phyloP scores from a whole-genome alignment of 1,284 basidiomycete species.

The Cutaneotrichosporon mucoides region DNA sequence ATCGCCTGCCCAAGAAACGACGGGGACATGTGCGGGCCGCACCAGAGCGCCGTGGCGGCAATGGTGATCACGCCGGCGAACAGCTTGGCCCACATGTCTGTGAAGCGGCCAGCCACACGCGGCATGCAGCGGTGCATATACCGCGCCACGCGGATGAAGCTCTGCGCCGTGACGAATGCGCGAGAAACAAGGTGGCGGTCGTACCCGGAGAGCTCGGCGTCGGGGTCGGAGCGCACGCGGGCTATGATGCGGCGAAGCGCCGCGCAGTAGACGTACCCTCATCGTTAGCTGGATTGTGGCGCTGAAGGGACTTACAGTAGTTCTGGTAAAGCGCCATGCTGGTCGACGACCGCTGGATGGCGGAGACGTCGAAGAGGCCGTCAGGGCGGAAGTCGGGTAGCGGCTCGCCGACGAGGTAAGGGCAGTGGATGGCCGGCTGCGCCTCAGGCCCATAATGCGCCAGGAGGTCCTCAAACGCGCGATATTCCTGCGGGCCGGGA shows the following conservation, averaged over 20 bases:
- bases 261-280: constrained; percentile 40
- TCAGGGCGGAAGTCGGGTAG: constrained; percentile 21
- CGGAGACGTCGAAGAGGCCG: constrained; percentile 8
- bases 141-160: constrained; percentile 29
- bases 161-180: constrained; percentile 35
- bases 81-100: constrained; percentile 42
- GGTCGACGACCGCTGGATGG: constrained; percentile 22
- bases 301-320: constrained; percentile 23
- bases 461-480: constrained; percentile 23
- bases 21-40: constrained; percentile 34
- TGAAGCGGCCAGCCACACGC: constrained; percentile 31
- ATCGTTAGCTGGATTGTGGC: background rate
- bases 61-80: constrained; percentile 42
- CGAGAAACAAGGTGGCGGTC: constrained; percentile 28
- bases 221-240: constrained; percentile 23
- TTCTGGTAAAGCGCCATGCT: constrained; percentile 41
- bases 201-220: constrained; percentile 19
- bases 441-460: constrained; percentile 23
- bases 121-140: constrained; percentile 38
- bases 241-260: constrained; percentile 35
- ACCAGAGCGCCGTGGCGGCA: constrained; percentile 41
- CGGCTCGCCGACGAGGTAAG: constrained; percentile 26
- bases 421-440: constrained; percentile 31
- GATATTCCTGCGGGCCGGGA: constrained; percentile 28
- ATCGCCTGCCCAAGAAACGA: constrained; percentile 32